Evolutionary conservation across 371 early-diverging fungal genomes (phyloP).

Genomic region (Mycotypha africana): DNA sequence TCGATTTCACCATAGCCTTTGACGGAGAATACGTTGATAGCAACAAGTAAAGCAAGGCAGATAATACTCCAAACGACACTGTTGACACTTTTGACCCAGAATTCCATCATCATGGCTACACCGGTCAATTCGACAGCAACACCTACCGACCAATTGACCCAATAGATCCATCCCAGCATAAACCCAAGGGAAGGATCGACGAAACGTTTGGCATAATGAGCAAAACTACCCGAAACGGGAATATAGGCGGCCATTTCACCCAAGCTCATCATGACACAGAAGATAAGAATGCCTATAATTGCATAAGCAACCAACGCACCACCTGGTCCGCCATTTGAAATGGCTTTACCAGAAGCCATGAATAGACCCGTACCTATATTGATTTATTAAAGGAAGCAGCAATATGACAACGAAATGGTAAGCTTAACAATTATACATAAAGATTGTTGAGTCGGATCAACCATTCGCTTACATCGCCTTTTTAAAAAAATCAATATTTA

Average conservation of each 20-base stretch:
- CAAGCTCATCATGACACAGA: conserved; percentile 74
- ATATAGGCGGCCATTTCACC: conserved; percentile 86
- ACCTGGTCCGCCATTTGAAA: conserved; percentile 70
- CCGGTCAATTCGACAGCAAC: conserved; percentile 80
- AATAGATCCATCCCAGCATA: conserved; percentile 73
- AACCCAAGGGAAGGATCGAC: conserved; percentile 81
- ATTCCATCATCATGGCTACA: conserved; percentile 72
- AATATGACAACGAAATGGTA: no score
- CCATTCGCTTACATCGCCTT: no score
- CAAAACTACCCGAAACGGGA: conserved; percentile 82
- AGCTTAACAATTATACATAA: no score
- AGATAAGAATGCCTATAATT: conserved; percentile 79
- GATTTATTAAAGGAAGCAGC: no score
- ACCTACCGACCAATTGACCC: conserved; percentile 82
- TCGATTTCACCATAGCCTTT: conserved; percentile 66
- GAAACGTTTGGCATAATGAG: conserved; percentile 78
- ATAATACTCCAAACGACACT: conserved; percentile 59
- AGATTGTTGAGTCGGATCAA: no score
- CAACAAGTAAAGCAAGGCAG: conserved; percentile 52
- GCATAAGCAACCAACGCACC: conserved; percentile 72
- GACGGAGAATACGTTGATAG: conserved; percentile 61
- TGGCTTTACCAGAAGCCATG: conserved; percentile 76
- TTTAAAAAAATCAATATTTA: no score
- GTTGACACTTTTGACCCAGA: conserved; percentile 64
- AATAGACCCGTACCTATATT: conserved; percentile 92